These are phyloP conservation scores for Aspergillus cristatus DNA, from an alignment of 495 filamentous ascomycete genomes.

Conservation along the genomic window DNA sequence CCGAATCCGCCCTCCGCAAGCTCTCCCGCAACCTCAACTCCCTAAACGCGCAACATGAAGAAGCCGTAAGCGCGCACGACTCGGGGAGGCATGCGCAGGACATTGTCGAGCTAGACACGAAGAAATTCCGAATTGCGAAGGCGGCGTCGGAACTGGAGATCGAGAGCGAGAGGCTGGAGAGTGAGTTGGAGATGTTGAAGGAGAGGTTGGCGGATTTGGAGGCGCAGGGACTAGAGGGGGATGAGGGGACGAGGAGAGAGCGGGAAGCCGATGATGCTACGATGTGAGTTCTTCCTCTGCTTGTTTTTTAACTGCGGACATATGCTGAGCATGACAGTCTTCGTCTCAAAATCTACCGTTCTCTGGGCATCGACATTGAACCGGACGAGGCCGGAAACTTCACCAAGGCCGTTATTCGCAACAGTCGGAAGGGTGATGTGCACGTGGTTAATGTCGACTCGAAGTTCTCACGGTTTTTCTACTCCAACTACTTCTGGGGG, in stretches of 20 bases:
- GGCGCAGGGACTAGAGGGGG: slow-evolving; percentile 62
- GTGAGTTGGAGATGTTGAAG: slow-evolving; percentile 68
- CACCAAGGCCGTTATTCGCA: slow-evolving; percentile 77
- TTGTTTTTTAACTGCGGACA: not conserved
- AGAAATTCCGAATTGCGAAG: slow-evolving; percentile 93
- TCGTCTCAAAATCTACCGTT: slow-evolving; percentile 83
- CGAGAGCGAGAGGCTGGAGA: slow-evolving; percentile 78
- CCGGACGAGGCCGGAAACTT: slow-evolving; percentile 73
- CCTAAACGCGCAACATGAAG: slow-evolving; percentile 57
- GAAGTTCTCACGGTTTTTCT: slow-evolving; percentile 85
- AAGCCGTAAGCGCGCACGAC: slow-evolving; percentile 61
- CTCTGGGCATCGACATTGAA: slow-evolving; percentile 83
- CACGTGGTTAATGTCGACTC: slow-evolving; percentile 91
- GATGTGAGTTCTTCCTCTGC: slow-evolving; percentile 28
- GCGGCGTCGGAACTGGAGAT: slow-evolving; percentile 80
- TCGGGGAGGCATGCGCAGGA: slow-evolving; percentile 66
- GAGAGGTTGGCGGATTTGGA: slow-evolving; percentile 73
- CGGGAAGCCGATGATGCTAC: slow-evolving; percentile 54
- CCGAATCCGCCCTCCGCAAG: slow-evolving; percentile 59
- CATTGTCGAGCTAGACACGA: slow-evolving; percentile 77
- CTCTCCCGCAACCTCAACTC: slow-evolving; percentile 65
- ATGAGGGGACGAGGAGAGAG: slow-evolving; percentile 44
- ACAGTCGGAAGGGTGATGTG: slow-evolving; percentile 80
- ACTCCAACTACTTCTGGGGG: slow-evolving; percentile 94
- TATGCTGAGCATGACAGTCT: slow-evolving; percentile 40